Conservation (phyloP, 1,284 basidiomycete species). For the Cystobasidium pallidum region DNA sequence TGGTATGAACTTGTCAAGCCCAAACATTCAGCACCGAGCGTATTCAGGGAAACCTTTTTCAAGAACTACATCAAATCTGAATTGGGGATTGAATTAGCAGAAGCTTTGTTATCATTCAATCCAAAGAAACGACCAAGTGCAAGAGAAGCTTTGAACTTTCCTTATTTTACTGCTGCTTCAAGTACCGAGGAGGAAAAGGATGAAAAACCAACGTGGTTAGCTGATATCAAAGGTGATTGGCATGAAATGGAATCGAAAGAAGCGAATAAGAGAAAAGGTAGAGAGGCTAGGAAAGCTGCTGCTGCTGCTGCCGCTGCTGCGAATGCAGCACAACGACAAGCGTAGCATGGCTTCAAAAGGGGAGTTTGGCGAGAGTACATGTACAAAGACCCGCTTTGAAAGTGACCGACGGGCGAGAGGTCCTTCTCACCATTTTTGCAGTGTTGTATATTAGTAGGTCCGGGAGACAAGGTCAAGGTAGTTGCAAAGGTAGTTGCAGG, state of each 20-base stretch:
- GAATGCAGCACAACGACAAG: slow-evolving; percentile 18
- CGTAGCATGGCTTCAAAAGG: background rate
- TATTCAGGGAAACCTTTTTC: slow-evolving; percentile 75
- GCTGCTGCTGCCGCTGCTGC: slow-evolving; percentile 17
- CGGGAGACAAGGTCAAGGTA: too few relatives aligned
- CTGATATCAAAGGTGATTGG: slow-evolving; percentile 86
- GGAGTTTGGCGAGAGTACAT: too few relatives aligned
- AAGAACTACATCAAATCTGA: slow-evolving; percentile 49
- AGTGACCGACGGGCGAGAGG: too few relatives aligned
- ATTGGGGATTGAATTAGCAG: slow-evolving; percentile 80
- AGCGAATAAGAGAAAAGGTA: slow-evolving; percentile 62
- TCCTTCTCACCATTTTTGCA: too few relatives aligned
- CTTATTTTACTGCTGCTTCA: slow-evolving; percentile 82
- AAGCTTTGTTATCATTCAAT: slow-evolving; percentile 79
- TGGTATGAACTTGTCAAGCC: slow-evolving; percentile 99
- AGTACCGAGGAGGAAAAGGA: slow-evolving; percentile 63
- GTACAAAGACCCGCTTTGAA: too few relatives aligned
- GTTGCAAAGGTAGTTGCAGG: too few relatives aligned
- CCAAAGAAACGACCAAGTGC: slow-evolving; percentile 78
- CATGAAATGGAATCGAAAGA: slow-evolving; percentile 88
- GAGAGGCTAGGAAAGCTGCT: slow-evolving; percentile 36
- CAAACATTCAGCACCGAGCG: slow-evolving; percentile 69
- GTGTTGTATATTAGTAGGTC: too few relatives aligned
- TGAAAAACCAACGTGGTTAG: slow-evolving; percentile 72
- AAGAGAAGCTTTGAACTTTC: slow-evolving; percentile 72